These are phyloP conservation scores for Pythium sukuiense DNA, from an alignment of 352 stramenopile species.

Conservation along the genomic window DNA sequence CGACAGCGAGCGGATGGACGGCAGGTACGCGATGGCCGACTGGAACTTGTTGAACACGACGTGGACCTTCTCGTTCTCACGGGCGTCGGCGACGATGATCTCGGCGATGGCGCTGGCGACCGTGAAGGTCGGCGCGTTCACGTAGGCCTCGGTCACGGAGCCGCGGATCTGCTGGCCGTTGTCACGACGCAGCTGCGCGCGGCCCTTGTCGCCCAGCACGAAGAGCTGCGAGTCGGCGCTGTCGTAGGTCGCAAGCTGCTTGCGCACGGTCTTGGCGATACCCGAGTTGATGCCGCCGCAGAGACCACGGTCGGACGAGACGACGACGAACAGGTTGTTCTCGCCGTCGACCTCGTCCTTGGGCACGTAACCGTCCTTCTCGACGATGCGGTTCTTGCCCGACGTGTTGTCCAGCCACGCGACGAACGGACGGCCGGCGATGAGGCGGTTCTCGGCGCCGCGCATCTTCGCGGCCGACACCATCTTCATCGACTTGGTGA, in stretches of 20 bases:
- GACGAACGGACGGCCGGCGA: slow-evolving; percentile 77
- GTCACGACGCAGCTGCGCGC: slow-evolving; percentile 90
- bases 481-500: slow-evolving; percentile 99
- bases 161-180: slow-evolving; percentile 61
- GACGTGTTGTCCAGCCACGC: slow-evolving; percentile 84
- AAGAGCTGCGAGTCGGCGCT: slow-evolving; percentile 87
- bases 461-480: slow-evolving; percentile 99
- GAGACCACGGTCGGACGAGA: slow-evolving; percentile 98
- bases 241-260: slow-evolving; percentile 67
- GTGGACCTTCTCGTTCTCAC: slow-evolving; percentile 93
- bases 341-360: slow-evolving; percentile 84
- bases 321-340: slow-evolving; percentile 93
- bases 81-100: slow-evolving; percentile 60
- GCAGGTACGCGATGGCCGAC: slow-evolving; percentile 95
- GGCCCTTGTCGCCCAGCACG: slow-evolving; percentile 97
- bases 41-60: slow-evolving; percentile 98
- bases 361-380: slow-evolving; percentile 86
- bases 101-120: slow-evolving; percentile 92
- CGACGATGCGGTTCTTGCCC: slow-evolving; percentile 72
- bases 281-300: slow-evolving; percentile 98
- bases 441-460: slow-evolving; percentile 93
- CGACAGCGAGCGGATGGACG: slow-evolving; percentile 84
- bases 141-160: slow-evolving; percentile 84
- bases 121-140: slow-evolving; percentile 88
- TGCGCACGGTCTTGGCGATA: slow-evolving; percentile 90